Evolutionary conservation across 2,329 filamentous ascomycete genomes (phyloP), one percentile per base, ranked within the genome.

Genomic region (Botrytis cinerea): DNA sequence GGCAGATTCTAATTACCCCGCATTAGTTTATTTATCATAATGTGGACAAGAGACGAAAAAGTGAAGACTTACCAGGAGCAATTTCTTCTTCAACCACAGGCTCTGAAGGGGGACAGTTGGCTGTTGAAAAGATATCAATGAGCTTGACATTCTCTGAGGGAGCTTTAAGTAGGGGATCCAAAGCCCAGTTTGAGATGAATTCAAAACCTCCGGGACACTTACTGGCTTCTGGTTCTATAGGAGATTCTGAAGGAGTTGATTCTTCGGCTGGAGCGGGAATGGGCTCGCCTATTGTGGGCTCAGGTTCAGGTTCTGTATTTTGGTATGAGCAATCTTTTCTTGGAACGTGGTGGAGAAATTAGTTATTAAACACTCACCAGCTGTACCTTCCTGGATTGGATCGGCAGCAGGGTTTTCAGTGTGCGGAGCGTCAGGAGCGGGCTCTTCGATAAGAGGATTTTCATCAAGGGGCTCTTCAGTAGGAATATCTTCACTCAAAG

Each of bases 11-110:
- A 38, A 28, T 20, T 10, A 40, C 32, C 46, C 25, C n/a, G 35
- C 45, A 54, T 71, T 62, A 71, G n/a, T 46, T 51, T 64, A 43
- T 63, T 54, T 64, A 16, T 43, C 57, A 71, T n/a, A 35, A n/a
- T 10, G n/a, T 32, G 51, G 16, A 40, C 12, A 8, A 62, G 22
- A 40, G 60, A 35, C 35, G 10, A 22, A 25, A n/a, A 61, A 46
- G 45, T 9, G 32, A 18, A 38, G 10, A 51, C 35, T 6, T 71
- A 71, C 70, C 59, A 35, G 35, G 35, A 40, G 25, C 9, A 46
- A 16, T 43, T 43, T 57, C 59, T 63, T 63, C 59, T n/a, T 57
- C 25, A 40, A 28, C 32, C 12, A 67, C 48, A 68, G 35, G 48
- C 48, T 54, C 46, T 38, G 25, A 5, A 54, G 62, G 18, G 18